phyloP scores from a whole-genome alignment of 345 rosid genomes.

The Tarenaya hassleriana region DNA sequence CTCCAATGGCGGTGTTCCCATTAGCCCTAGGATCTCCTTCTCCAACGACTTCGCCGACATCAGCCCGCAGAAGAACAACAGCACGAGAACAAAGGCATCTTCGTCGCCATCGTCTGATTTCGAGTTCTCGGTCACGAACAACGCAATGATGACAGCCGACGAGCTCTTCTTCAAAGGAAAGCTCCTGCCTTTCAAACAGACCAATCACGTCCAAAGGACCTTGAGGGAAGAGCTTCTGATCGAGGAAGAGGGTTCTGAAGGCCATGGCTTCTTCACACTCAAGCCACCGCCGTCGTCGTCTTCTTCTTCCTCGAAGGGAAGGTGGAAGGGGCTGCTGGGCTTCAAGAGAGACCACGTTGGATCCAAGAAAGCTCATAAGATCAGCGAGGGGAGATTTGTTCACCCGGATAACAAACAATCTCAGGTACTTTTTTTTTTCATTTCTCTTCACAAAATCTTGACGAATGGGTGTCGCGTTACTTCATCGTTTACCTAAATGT shows the following conservation, averaged over 20 bases:
- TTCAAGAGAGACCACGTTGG: slow-evolving; percentile 61
- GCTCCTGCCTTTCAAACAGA: slow-evolving; percentile 71
- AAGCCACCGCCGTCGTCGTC: slow-evolving; percentile 45
- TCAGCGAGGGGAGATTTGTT: slow-evolving; percentile 35
- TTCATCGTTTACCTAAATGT: too few species aligned
- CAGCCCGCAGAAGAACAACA: slow-evolving; percentile 41
- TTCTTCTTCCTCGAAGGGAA: slow-evolving; percentile 32
- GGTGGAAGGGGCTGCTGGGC: slow-evolving; percentile 84
- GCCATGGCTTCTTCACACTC: slow-evolving; percentile 36
- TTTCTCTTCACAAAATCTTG: too few species aligned
- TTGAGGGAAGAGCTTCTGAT: slow-evolving; percentile 82
- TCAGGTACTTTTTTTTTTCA: too few species aligned
- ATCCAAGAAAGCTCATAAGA: slow-evolving; percentile 43
- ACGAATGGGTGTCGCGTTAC: too few species aligned
- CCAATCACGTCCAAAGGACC: slow-evolving; percentile 60
- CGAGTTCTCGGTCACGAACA: slow-evolving; percentile 72
- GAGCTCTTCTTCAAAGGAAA: slow-evolving; percentile 91
- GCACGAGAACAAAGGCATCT: slow-evolving; percentile 25
- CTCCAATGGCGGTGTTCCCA: slow-evolving; percentile 44
- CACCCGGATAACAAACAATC: slow-evolving; percentile 37
- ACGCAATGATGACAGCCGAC: slow-evolving; percentile 93
- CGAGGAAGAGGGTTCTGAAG: slow-evolving; percentile 38
- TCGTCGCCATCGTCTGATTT: slow-evolving; percentile 60
- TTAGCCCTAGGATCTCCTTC: slow-evolving; percentile 89
- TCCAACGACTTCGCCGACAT: slow-evolving; percentile 74